Conservation (phyloP, 306 rosid genomes). For the Sicyos edulis region DNA sequence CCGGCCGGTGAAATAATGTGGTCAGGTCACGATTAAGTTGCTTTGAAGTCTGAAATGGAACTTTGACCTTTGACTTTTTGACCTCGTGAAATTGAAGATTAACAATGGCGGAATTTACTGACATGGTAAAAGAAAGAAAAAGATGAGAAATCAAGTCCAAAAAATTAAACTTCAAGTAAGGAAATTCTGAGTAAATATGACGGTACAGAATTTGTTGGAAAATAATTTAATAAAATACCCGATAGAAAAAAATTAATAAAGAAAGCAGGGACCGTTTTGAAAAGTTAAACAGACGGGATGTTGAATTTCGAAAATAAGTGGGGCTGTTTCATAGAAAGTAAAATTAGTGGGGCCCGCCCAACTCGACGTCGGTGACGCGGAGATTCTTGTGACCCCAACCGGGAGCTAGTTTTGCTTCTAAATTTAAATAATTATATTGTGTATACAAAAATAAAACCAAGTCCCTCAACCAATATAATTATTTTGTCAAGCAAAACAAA, state of each 20-base stretch:
- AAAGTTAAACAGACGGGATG: background rate
- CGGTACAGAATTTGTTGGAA: background rate
- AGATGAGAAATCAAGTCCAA: background rate
- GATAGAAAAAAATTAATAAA: background rate
- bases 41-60: background rate
- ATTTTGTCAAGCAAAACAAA: too few species aligned
- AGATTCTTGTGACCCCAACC: background rate
- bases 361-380: background rate
- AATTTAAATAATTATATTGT: background rate
- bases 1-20: background rate
- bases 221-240: background rate
- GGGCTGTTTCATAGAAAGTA: background rate
- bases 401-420: background rate
- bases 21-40: background rate
- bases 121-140: background rate
- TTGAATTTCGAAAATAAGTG: background rate
- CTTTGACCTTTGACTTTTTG: background rate
- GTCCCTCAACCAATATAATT: too few species aligned
- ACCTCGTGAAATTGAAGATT: background rate
- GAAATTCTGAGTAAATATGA: background rate
- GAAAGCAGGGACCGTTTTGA: background rate
- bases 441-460: too few species aligned
- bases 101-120: background rate
- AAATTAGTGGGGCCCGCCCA: background rate
- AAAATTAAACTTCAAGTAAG: background rate